A percentile compares a stretch with the other conserved stretches of the same genome.
Evolutionary conservation across 768 basidiomycete genomes (phyloP).

Genomic region (Pleurotus citrinopileatus): DNA sequence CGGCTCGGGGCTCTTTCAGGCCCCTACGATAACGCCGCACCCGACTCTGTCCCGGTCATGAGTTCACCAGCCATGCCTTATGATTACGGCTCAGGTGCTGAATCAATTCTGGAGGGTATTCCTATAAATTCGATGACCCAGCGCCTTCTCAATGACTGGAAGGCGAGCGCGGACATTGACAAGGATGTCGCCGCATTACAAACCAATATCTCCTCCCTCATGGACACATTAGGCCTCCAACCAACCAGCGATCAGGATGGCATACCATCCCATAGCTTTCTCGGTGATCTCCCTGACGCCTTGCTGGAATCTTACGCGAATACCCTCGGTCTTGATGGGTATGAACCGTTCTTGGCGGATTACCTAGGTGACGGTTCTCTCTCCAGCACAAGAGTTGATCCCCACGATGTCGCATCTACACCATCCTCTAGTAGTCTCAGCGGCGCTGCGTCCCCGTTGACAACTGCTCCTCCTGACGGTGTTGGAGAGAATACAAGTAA

Average conservation of each 20-base stretch:
- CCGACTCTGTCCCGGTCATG: no score
- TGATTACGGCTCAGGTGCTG: no score
- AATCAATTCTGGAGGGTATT: no score
- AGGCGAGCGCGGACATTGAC: slow-evolving; percentile 59
- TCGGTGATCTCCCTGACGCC: not conserved
- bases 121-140: slow-evolving; percentile 25
- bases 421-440: not conserved
- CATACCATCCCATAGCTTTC: not conserved
- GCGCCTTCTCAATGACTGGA: slow-evolving; percentile 52
- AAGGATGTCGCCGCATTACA: slow-evolving; percentile 70
- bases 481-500: not conserved
- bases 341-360: not conserved
- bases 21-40: no score
- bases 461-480: not conserved
- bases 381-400: not conserved
- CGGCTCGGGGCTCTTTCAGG: no score
- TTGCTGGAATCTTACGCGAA: not conserved
- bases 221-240: slow-evolving; percentile 67
- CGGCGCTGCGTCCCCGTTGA: not conserved
- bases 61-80: no score
- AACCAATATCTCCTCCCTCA: slow-evolving; percentile 63
- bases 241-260: slow-evolving; percentile 19
- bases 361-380: no score
- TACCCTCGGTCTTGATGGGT: not conserved
- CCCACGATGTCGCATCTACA: not conserved